These are phyloP conservation scores for Zizania latifolia DNA, from an alignment of 176 grass and related monocot species.

Conservation along the genomic window DNA sequence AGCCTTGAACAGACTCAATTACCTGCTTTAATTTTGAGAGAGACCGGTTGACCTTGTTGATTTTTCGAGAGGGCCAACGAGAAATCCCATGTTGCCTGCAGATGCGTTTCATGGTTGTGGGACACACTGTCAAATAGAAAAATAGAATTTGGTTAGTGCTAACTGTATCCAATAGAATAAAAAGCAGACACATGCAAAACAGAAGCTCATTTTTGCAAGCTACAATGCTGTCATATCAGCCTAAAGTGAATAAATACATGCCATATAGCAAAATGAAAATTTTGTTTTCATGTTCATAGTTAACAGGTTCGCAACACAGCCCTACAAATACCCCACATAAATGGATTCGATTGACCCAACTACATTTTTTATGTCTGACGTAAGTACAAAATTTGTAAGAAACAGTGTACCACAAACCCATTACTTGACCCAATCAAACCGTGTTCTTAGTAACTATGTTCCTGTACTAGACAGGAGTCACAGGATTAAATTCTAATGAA, in stretches of 20 bases:
- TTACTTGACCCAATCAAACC: not conserved
- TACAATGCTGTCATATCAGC: not conserved
- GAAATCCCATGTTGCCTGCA: slow-evolving; percentile 96
- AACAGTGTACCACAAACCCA: not conserved
- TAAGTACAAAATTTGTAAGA: not conserved
- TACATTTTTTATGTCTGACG: not conserved
- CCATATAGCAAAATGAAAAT: not conserved
- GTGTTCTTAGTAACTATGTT: not conserved
- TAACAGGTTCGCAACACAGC: not conserved
- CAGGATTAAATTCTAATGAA: not conserved
- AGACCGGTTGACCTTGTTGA: slow-evolving; percentile 97
- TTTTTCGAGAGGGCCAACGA: slow-evolving; percentile 92
- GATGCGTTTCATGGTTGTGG: slow-evolving; percentile 98
- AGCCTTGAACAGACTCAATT: slow-evolving; percentile 91
- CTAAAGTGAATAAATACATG: not conserved
- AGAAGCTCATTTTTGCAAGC: slow-evolving; percentile 1
- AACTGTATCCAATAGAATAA: slow-evolving; percentile 4
- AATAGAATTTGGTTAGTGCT: slow-evolving; percentile 12
- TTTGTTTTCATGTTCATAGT: not conserved
- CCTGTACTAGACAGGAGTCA: not conserved
- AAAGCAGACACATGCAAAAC: slow-evolving; percentile 1
- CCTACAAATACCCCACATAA: not conserved
- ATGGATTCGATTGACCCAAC: not conserved
- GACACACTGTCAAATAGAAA: slow-evolving; percentile 65
- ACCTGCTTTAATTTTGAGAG: slow-evolving; percentile 89